Evolutionary conservation across 148 eudicot genomes (phyloP).

Genomic region (Gaultheria prostrata): DNA sequence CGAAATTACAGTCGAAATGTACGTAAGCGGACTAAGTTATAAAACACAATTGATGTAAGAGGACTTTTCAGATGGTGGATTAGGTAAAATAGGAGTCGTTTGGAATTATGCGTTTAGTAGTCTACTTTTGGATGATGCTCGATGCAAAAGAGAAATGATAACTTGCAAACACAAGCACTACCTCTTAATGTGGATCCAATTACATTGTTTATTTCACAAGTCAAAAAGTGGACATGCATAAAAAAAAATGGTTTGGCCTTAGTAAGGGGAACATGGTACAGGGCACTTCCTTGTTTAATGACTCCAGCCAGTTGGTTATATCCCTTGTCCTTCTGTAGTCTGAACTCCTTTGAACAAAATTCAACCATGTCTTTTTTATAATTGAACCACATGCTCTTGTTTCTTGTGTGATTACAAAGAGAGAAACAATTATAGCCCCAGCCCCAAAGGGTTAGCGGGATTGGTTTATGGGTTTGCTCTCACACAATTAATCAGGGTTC

Average conservation of each 20-base stretch:
- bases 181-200: neutral
- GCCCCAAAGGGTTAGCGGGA: too few species aligned
- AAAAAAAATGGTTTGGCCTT: neutral
- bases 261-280: neutral
- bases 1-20: too few species aligned
- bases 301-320: neutral
- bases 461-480: too few species aligned
- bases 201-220: neutral
- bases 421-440: neutral
- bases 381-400: neutral
- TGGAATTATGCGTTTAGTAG: neutral
- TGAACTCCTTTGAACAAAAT: constrained; percentile 4
- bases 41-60: neutral
- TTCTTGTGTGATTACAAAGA: neutral
- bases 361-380: neutral
- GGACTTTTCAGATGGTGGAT: neutral
- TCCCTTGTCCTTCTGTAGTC: neutral
- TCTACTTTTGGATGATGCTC: constrained; percentile 7
- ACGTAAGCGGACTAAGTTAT: neutral
- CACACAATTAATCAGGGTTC: too few species aligned
- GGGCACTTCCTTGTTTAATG: neutral
- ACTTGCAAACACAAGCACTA: neutral
- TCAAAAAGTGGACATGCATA: neutral
- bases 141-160: neutral
- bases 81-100: neutral